Base-by-base conservation (phyloP, 2,329 filamentous ascomycete genomes). In the Ascochyta fabae region DNA sequence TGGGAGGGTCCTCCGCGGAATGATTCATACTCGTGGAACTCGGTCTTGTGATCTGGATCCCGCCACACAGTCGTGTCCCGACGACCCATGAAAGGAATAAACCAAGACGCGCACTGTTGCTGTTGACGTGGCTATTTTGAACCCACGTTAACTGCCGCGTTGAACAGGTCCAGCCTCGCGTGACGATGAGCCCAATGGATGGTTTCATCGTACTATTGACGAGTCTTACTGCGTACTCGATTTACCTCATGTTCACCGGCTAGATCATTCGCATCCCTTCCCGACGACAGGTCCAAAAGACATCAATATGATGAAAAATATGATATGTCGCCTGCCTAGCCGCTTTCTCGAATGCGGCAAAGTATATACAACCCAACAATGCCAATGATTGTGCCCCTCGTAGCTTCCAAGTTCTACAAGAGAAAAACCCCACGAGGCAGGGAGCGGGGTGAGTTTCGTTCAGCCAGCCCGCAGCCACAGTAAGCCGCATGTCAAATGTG, bases 381-480 rank as follows among this genome's bases (percentile, higher is more conserved):
- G 34, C 34, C 35, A 31, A 35, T 16, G 16, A 22, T 41, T 44
- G 46, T 46, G 42, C 34, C 40, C 36, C 52, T 46, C 31, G 23
- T 22, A 24, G 16, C 29, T 9, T 46, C 19, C 49, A 16, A 33
- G 16, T 38, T 42, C 22, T 49, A 41, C 35, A 13, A 4, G 10
- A 12, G 10, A 15, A 31, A 36, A 41, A 24, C 15, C 13, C 6
- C 23, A 41, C 35, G 36, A 45, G 41, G 34, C 34, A 48, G 38
- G 38, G 46, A 49, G 31, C 13, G 52, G 29, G 34, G 19, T 16
- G 24, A 39, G 48, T 39, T 26, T 33, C 22, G 8, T 41, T 36
- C n/a, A 49, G 35, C 45, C 48, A 46, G 35, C 35, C 29, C 33
- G 40, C 46, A 46, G 46, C 52, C 29, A 55, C 46, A 50, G 52